Base-by-base conservation (phyloP, 2,329 filamentous ascomycete genomes). In the Myriosclerotinia scirpicola region DNA sequence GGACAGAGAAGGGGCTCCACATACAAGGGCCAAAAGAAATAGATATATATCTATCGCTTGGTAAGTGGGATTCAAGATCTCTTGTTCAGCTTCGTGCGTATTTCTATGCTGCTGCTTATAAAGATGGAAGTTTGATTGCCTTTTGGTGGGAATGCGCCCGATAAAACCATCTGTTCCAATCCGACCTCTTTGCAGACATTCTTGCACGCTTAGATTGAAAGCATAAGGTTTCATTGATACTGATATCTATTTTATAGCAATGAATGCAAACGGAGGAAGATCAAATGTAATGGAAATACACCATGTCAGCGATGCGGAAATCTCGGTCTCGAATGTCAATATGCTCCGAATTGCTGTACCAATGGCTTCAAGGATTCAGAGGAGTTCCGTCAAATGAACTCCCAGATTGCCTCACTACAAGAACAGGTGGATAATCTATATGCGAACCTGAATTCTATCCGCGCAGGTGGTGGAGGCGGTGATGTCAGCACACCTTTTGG, bases 341-440 rank as follows among this genome's bases (percentile, higher is more conserved):
- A 90, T 78, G 82, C 87, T 7, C 84, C 86, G 17, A 88, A 88
- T 73, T 88, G 87, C 76, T 88, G 86, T 75, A 80, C 85, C 69
- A 93, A 87, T 80, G 92, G 86, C 77, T 93, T 97, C 83, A 95
- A 94, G 78, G 93, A 97, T 74, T 93, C 92, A 56, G 91, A 96
- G 12, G 93, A 97, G 77, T 97, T 93, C 81, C 91, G 88, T 75
- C 85, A 88, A 48, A 92, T 97, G 87, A 86, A 87, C 65, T 82
- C 84, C 44, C 90, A 95, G 71, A 86, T 97, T 67, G 80, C 81
- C 14, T 84, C 85, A 11, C 83, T 97, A 34, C 93, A 97, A 77
- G 89, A 94, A 65, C 92, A 97, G 79, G 90, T 97, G 74, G 88
- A 91, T 68, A 84, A 84, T 70, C 84, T 98, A 42, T 91, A 89